Evolutionary conservation across 352 stramenopile genomes (phyloP).

Genomic region (Phytophthora cactorum): DNA sequence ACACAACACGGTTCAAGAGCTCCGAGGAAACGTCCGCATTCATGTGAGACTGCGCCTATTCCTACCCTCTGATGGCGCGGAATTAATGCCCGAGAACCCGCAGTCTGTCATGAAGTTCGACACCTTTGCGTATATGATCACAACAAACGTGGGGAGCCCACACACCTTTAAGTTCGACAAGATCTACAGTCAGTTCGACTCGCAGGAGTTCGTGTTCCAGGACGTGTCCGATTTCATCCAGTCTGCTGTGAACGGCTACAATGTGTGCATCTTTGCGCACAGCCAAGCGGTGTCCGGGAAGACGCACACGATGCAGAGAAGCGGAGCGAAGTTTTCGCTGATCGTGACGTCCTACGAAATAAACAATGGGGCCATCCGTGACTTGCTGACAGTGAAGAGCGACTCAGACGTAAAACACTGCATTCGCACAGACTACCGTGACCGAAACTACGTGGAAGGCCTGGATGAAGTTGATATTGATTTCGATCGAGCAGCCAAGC

Average conservation of each 20-base stretch:
- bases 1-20: constrained; percentile 99
- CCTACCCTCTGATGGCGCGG: constrained; percentile 80
- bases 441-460: constrained; percentile 89
- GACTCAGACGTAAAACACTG: constrained; percentile 63
- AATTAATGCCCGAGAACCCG: constrained; percentile 53
- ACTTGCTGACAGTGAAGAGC: constrained; percentile 91
- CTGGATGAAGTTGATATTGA: constrained; percentile 84
- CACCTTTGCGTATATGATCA: constrained; percentile 73
- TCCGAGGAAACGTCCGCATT: constrained; percentile 99
- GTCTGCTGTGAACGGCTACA: constrained; percentile 97
- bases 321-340: constrained; percentile 96
- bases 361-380: constrained; percentile 99
- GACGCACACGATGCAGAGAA: constrained; percentile 99
- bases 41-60: constrained; percentile 95
- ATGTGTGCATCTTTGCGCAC: constrained; percentile 99
- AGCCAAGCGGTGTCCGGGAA: constrained; percentile 98
- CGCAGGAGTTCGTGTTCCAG: constrained; percentile 97
- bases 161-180: constrained; percentile 98
- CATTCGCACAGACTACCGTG: constrained; percentile 81
- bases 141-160: constrained; percentile 70
- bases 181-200: constrained; percentile 95
- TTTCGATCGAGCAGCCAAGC: constrained; percentile 83
- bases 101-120: constrained; percentile 67
- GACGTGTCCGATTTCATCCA: constrained; percentile 91
- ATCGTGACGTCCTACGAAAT: constrained; percentile 99